A percentile compares a stretch with the other conserved stretches of the same genome.
Evolutionary conservation across 805 yeast genomes (phyloP).

Genomic region (Zygosaccharomyces rouxii): DNA sequence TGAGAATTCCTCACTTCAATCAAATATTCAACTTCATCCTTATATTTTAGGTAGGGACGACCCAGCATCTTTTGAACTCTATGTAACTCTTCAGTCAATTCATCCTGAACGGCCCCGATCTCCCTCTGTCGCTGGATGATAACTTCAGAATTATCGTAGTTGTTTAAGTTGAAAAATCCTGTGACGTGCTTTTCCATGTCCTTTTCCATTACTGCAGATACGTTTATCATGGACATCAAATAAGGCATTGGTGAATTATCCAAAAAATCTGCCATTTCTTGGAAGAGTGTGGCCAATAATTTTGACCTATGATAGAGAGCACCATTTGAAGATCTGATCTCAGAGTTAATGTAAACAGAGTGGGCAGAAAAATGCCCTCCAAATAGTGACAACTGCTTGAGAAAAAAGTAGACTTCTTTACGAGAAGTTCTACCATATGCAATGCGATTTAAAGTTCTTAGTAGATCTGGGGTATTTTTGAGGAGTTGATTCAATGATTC

Average conservation of each 20-base stretch:
- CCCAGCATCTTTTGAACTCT: constrained; percentile 43
- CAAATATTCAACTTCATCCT: constrained; percentile 63
- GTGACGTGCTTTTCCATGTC: constrained; percentile 44
- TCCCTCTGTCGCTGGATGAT: constrained; percentile 38
- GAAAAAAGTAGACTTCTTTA: constrained; percentile 53
- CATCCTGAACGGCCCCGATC: constrained; percentile 43
- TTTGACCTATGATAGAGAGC: constrained; percentile 24
- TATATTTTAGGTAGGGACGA: constrained; percentile 55
- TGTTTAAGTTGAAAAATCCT: constrained; percentile 39
- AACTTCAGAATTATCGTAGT: constrained; percentile 38
- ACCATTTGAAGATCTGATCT: constrained; percentile 22
- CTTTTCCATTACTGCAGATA: constrained; percentile 47
- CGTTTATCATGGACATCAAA: constrained; percentile 48
- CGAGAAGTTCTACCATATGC: constrained; percentile 57
- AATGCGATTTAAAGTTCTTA: constrained; percentile 51
- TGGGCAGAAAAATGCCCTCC: constrained; percentile 32
- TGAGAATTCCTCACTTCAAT: constrained; percentile 68
- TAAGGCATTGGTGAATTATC: constrained; percentile 32
- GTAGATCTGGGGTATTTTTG: constrained; percentile 50
- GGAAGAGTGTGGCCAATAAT: constrained; percentile 39
- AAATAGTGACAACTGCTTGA: constrained; percentile 43
- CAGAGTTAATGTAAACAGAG: constrained; percentile 27
- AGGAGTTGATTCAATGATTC: constrained; percentile 35
- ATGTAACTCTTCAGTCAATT: constrained; percentile 51
- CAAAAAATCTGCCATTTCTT: constrained; percentile 36